Evolutionary conservation across 2,329 filamentous ascomycete species (phyloP).

Genomic region (Penicillium sp.): DNA sequence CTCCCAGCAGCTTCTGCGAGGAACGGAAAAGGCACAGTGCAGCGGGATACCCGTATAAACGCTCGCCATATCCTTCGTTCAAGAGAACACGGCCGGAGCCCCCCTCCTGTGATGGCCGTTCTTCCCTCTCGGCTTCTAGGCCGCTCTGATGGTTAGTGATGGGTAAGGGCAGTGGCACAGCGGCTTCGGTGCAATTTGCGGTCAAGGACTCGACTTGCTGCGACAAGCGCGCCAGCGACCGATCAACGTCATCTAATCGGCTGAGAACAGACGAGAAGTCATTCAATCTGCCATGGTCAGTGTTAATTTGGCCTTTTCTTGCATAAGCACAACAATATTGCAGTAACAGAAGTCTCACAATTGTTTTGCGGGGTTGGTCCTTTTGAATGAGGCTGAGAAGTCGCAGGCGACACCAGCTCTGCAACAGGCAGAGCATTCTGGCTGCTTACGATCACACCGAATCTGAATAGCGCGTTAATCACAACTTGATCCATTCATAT

Average conservation of each 20-base stretch:
- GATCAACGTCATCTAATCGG: background rate
- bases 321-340: background rate
- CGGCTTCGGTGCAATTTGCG: background rate
- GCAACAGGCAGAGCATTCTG: background rate
- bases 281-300: background rate
- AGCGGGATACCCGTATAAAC: background rate
- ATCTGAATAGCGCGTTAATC: background rate
- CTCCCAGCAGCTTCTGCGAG: background rate
- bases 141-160: background rate
- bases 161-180: background rate
- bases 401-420: background rate
- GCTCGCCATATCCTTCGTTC: background rate
- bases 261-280: background rate
- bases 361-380: background rate
- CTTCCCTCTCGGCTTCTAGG: background rate
- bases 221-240: background rate
- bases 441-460: background rate
- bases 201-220: background rate
- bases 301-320: background rate
- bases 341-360: background rate
- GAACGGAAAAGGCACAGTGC: background rate
- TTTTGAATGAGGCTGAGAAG: constrained; percentile 1
- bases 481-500: background rate
- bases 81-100: background rate
- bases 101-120: background rate